Conservation (phyloP, 2,329 filamentous ascomycete species). For the Emergomyces pasteurianus region DNA sequence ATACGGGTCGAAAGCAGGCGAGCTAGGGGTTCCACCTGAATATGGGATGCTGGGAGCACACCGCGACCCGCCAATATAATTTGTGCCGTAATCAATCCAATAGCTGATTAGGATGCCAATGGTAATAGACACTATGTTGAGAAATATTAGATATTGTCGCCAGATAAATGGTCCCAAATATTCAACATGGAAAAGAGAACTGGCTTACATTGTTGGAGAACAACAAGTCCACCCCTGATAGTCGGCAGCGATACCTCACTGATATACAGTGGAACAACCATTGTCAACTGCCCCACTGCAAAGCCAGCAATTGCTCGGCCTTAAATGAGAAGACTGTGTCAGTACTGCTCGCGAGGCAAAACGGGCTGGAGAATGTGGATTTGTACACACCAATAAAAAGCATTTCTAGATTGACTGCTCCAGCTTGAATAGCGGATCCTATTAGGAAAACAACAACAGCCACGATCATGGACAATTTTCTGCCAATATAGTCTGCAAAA, state of each 20-base stretch:
- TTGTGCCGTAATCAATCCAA: conserved; percentile 34
- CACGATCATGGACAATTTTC: conserved; percentile 41
- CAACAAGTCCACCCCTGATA: conserved; percentile 27
- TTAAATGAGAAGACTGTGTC: background rate
- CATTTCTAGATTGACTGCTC: conserved; percentile 29
- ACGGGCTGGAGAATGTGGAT: background rate
- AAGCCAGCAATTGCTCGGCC: conserved; percentile 36
- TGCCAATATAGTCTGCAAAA: conserved; percentile 40
- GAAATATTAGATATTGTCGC: background rate
- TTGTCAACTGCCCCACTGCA: conserved; percentile 32
- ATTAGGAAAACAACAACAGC: conserved; percentile 42
- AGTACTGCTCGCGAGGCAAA: background rate
- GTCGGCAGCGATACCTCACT: conserved; percentile 37
- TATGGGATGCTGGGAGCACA: conserved; percentile 40
- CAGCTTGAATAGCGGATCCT: conserved; percentile 38
- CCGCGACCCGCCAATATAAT: conserved; percentile 33
- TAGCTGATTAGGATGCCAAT: conserved; percentile 28
- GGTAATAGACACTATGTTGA: conserved; percentile 34
- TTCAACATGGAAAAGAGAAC: background rate
- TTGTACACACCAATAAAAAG: conserved; percentile 29
- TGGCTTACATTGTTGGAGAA: conserved; percentile 26
- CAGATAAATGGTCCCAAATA: background rate
- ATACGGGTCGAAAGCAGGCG: conserved; percentile 29
- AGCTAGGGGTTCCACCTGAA: conserved; percentile 29
- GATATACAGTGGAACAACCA: conserved; percentile 43